A percentile compares a stretch with the other conserved stretches of the same genome.
Conservation (phyloP, 192 early-diverging fungal species). For the Backusella luteola region DNA sequence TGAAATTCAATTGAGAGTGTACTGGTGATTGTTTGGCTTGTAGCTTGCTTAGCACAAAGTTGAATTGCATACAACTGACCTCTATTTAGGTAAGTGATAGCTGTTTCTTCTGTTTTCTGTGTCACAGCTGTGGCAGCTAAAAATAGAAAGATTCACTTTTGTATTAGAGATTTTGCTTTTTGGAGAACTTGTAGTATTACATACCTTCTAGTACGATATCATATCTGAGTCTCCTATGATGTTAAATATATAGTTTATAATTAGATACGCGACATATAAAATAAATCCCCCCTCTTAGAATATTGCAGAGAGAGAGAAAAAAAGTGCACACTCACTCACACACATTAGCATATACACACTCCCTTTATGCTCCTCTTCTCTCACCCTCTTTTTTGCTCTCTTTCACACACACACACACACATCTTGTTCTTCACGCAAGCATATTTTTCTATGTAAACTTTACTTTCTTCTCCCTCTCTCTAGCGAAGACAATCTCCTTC, state of each 20-base stretch:
- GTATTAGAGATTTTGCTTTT: background rate
- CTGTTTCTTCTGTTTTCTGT: conserved; percentile 27
- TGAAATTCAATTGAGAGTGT: conserved; percentile 68
- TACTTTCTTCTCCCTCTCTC: background rate
- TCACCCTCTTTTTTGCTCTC: background rate
- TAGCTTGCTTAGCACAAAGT: conserved; percentile 46
- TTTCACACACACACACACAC: background rate
- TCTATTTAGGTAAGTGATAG: conserved; percentile 29
- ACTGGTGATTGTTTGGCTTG: conserved; percentile 49
- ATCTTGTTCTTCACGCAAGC: background rate
- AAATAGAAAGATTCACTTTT: background rate
- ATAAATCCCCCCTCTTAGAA: background rate
- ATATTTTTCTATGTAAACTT: background rate
- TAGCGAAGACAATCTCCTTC: too few relatives aligned
- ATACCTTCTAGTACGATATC: conserved; percentile 26
- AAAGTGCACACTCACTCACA: background rate
- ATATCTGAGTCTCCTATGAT: conserved; percentile 13
- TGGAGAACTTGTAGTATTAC: background rate
- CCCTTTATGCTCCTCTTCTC: background rate
- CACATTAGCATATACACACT: background rate
- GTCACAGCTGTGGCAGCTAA: conserved; percentile 29
- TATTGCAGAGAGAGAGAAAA: background rate
- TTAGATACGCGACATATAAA: background rate
- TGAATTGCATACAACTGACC: conserved; percentile 62
- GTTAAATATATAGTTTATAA: background rate